Conservation (phyloP, 2,329 filamentous ascomycete species). For the Aspergillaceae sp. region DNA sequence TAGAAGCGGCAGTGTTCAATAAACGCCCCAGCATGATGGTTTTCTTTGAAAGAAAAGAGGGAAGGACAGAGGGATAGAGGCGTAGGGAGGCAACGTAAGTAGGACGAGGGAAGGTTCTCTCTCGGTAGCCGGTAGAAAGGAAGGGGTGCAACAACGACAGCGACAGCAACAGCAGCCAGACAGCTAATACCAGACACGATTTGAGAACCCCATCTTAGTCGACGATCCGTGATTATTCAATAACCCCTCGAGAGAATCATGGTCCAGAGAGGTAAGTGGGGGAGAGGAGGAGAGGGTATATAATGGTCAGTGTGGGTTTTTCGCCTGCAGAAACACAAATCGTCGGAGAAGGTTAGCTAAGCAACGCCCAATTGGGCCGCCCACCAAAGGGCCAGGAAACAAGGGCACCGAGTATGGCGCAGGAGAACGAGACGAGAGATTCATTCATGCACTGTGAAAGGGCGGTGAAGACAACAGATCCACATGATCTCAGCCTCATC, state of each 20-base stretch:
- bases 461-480: slow-evolving; percentile 19
- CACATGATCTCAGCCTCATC: slow-evolving; percentile 18
- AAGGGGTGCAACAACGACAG: not conserved
- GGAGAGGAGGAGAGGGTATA: not conserved
- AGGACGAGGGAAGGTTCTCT: not conserved
- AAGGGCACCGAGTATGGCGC: slow-evolving; percentile 1
- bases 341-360: not conserved
- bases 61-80: slow-evolving; percentile 1
- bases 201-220: slow-evolving; percentile 28
- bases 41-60: slow-evolving; percentile 1
- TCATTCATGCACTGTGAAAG: slow-evolving; percentile 7
- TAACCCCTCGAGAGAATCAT: slow-evolving; percentile 17
- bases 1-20: slow-evolving; percentile 36
- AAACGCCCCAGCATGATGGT: slow-evolving; percentile 36
- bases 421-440: not conserved
- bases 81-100: no score
- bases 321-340: not conserved
- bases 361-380: not conserved
- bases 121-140: not conserved
- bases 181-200: slow-evolving; percentile 21
- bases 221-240: not conserved
- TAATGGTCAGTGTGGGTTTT: slow-evolving; percentile 3
- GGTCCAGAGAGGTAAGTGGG: slow-evolving; percentile 9
- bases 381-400: slow-evolving; percentile 1
- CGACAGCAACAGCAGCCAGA: slow-evolving; percentile 9